phyloP scores from a whole-genome alignment of 768 basidiomycete genomes.

The Leccinum imitatum region DNA sequence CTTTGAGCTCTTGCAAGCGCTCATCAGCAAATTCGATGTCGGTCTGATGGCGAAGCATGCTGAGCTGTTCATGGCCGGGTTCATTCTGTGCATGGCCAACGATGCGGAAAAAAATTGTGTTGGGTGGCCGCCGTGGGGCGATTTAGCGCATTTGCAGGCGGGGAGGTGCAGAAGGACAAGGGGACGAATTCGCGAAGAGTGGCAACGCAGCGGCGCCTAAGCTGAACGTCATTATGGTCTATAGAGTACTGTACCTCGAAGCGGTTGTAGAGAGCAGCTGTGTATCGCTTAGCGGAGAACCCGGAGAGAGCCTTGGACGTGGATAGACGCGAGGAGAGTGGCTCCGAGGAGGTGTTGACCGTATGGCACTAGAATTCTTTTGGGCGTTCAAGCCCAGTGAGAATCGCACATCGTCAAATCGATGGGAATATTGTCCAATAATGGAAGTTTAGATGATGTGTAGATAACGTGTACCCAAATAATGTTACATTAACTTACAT shows the following conservation, averaged over 20 bases:
- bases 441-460: too few relatives aligned
- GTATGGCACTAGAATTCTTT: too few relatives aligned
- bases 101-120: slow-evolving; percentile 85
- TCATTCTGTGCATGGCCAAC: slow-evolving; percentile 92
- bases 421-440: too few relatives aligned
- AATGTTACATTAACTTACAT: too few relatives aligned
- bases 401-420: too few relatives aligned
- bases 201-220: slow-evolving; percentile 43
- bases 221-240: too few relatives aligned
- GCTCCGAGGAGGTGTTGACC: too few relatives aligned
- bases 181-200: slow-evolving; percentile 49
- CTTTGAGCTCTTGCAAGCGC: slow-evolving; percentile 61
- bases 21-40: slow-evolving; percentile 81
- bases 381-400: too few relatives aligned
- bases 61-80: slow-evolving; percentile 85
- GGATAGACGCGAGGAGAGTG: too few relatives aligned
- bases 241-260: not conserved
- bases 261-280: not conserved
- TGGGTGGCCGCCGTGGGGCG: slow-evolving; percentile 79
- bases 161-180: slow-evolving; percentile 68
- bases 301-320: too few relatives aligned
- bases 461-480: too few relatives aligned
- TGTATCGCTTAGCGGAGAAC: not conserved
- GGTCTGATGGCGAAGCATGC: slow-evolving; percentile 72
- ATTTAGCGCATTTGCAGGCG: slow-evolving; percentile 73